Evolutionary conservation across 73 alveolate species (phyloP).

Genomic region (Effrenium voratum): DNA sequence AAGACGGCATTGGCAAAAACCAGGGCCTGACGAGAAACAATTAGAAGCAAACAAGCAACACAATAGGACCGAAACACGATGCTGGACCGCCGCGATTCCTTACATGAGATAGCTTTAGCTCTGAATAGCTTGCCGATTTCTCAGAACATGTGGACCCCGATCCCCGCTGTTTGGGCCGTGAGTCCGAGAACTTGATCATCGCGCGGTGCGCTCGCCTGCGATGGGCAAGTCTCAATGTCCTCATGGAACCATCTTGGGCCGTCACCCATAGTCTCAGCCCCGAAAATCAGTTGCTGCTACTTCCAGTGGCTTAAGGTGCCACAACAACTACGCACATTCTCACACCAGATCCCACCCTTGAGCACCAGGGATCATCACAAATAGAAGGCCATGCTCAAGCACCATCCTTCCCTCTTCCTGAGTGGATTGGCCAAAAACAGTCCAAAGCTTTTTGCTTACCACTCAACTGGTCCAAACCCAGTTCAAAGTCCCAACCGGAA

Average conservation of each 20-base stretch:
- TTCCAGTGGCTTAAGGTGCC: background rate
- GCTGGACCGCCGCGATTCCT: background rate
- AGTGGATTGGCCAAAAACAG: background rate
- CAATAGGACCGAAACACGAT: background rate
- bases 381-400: background rate
- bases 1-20: background rate
- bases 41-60: background rate
- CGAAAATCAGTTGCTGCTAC: background rate
- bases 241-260: too few species aligned
- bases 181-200: slow-evolving; percentile 76
- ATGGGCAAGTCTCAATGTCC: too few species aligned
- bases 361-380: background rate
- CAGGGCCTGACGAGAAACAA: background rate
- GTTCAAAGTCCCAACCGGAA: background rate
- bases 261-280: background rate
- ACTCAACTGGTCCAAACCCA: background rate
- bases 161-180: too few species aligned
- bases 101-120: too few species aligned
- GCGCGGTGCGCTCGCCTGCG: slow-evolving; percentile 88
- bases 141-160: too few species aligned
- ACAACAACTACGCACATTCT: background rate
- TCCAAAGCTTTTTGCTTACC: background rate
- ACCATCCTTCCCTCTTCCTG: background rate
- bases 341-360: background rate
- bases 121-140: too few species aligned